Percentiles rank a stretch among this genome's conserved stretches.
Evolutionary conservation across 1,139 yeast species (phyloP).

Genomic region (Candida gigantensis): DNA sequence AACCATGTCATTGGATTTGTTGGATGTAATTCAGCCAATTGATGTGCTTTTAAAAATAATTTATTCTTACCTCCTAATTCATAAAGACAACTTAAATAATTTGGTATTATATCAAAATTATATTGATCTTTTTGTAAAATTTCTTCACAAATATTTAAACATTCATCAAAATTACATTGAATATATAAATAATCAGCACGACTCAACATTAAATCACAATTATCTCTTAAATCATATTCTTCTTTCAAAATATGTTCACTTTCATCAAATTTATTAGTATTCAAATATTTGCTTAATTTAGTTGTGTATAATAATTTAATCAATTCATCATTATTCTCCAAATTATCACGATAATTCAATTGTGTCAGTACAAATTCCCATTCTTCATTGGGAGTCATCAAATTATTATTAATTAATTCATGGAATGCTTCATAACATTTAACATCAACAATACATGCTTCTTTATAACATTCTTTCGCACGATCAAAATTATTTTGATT

Average conservation of each 20-base stretch:
- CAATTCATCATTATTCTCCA: conserved; percentile 78
- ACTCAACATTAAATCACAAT: conserved; percentile 68
- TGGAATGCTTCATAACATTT: conserved; percentile 93
- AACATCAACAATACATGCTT: conserved; percentile 84
- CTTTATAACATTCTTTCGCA: conserved; percentile 87
- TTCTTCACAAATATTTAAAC: conserved; percentile 71
- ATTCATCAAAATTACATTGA: conserved; percentile 79
- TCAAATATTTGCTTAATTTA: conserved; percentile 70
- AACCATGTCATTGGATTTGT: conserved; percentile 86
- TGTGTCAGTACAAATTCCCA: conserved; percentile 71
- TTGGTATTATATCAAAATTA: conserved; percentile 74
- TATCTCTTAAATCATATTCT: conserved; percentile 69
- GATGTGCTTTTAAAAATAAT: conserved; percentile 79
- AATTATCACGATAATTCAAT: conserved; percentile 67
- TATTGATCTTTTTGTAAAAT: conserved; percentile 64
- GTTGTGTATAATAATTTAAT: conserved; percentile 75
- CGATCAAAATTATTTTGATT: conserved; percentile 81
- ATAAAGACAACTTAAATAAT: conserved; percentile 79
- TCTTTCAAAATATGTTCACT: conserved; percentile 68
- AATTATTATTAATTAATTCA: conserved; percentile 69
- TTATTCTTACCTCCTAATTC: conserved; percentile 84
- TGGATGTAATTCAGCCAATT: conserved; percentile 83
- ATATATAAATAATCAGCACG: conserved; percentile 72
- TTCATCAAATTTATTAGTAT: conserved; percentile 59
- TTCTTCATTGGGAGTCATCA: conserved; percentile 83